Evolutionary conservation across 1,284 basidiomycete genomes (phyloP).

Genomic region (Porodaedalea pini): DNA sequence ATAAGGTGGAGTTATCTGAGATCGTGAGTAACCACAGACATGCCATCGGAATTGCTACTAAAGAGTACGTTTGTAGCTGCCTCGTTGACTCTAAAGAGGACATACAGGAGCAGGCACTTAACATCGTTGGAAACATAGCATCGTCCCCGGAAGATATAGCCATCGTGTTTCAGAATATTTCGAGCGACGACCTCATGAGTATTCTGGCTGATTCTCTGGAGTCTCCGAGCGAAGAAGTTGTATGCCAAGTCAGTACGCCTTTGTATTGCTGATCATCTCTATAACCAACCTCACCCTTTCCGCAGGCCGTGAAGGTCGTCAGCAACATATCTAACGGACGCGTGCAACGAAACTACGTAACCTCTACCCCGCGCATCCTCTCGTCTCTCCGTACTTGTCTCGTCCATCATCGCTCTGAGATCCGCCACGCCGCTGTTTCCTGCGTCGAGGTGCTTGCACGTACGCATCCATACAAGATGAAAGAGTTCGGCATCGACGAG

Average conservation of each 20-base stretch:
- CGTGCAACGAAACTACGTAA: constrained; percentile 38
- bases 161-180: constrained; percentile 52
- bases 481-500: constrained; percentile 42
- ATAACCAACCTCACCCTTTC: not conserved
- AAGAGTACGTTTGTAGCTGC: constrained; percentile 35
- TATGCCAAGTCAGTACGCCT: constrained; percentile 42
- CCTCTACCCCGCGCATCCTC: constrained; percentile 49
- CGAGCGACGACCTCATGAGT: constrained; percentile 41
- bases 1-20: constrained; percentile 60
- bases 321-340: constrained; percentile 64
- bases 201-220: constrained; percentile 45
- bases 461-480: constrained; percentile 36
- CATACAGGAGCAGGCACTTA: constrained; percentile 65
- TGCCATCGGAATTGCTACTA: not conserved
- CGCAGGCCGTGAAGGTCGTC: constrained; percentile 52
- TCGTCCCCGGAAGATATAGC: constrained; percentile 51
- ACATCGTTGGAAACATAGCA: constrained; percentile 59
- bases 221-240: constrained; percentile 47
- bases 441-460: constrained; percentile 52
- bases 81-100: constrained; percentile 46
- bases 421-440: constrained; percentile 56
- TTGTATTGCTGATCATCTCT: constrained; percentile 1
- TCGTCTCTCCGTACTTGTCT: constrained; percentile 51
- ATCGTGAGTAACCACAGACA: constrained; percentile 37
- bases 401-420: constrained; percentile 50